Evolutionary conservation across 805 yeast species (phyloP), one percentile per base, ranked within the genome.

Genomic region (Candida odintsovae): DNA sequence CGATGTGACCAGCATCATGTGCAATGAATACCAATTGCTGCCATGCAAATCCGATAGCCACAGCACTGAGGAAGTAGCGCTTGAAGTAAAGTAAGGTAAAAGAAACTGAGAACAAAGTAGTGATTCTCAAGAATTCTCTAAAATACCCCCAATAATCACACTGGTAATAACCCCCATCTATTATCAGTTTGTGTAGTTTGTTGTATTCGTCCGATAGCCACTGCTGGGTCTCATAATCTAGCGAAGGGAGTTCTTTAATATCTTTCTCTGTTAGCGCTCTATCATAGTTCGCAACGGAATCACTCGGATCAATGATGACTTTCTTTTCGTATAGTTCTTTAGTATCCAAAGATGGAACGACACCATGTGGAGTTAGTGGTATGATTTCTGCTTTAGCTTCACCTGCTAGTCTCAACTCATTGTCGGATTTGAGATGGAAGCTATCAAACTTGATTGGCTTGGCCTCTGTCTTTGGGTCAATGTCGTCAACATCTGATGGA

Each of bases 1-100:
- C 76, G 13, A 86, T 75, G 62, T 89, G 97, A 6, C 95, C 96
- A 0, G 96, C 89, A 64, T 89, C 97, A 59, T 89, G 97, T 1
- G 83, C 96, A 44, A 87, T 82, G 61, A 89, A 89, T 2, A 88
- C 85, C 61, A 86, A 72, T 63, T 89, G 97, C 55, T 89, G 97
- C 96, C 96, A 89, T 9, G 83, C 86, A 40, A 80, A 58, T 0
- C 94, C 97, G 48, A 90, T 68, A 45, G 66, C 66, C 6, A 82
- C 47, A 0, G 94, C 96, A 54, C 90, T 80, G 22, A 73, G 38
- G 29, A 69, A 63, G 48, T 77, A 72, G 59, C 75, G 71, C 16
- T 66, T 62, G 12, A 64, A 47, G 49, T 73, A 72, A 51, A 80
- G 73, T 45, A 80, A 75, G 8, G 72, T 64, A 40, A 74, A 69